These are phyloP conservation scores for Naumovozyma castellii DNA, from an alignment of 805 yeast species.

Conservation along the genomic window DNA sequence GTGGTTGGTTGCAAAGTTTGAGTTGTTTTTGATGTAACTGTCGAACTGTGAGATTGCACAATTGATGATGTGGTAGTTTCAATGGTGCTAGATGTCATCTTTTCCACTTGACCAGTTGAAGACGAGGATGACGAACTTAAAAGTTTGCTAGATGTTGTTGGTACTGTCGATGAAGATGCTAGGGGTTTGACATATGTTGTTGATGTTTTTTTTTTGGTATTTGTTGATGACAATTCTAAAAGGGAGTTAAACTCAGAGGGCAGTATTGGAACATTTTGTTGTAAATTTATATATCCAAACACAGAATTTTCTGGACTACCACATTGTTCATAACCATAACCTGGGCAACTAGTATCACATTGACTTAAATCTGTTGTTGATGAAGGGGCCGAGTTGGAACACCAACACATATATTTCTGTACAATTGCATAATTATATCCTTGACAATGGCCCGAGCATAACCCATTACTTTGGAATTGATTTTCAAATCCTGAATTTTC, in stretches of 20 bases:
- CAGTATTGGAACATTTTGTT: slow-evolving; percentile 1
- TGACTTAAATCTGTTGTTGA: slow-evolving; percentile 9
- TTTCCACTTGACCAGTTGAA: slow-evolving; percentile 2
- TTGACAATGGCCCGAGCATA: slow-evolving; percentile 15
- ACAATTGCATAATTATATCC: slow-evolving; percentile 21
- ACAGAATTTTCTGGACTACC: slow-evolving; percentile 13
- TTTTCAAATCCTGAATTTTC: slow-evolving; percentile 2
- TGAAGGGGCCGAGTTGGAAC: slow-evolving; percentile 15
- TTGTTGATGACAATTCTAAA: slow-evolving; percentile 1
- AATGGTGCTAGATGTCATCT: slow-evolving; percentile 4
- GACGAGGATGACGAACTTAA: slow-evolving; percentile 1
- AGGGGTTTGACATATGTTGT: neutral
- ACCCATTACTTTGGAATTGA: slow-evolving; percentile 5
- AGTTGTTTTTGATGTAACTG: too few relatives aligned
- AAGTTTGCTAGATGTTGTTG: slow-evolving; percentile 1
- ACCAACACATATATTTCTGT: slow-evolving; percentile 23
- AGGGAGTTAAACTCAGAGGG: neutral
- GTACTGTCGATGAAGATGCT: slow-evolving; percentile 1
- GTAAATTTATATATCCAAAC: slow-evolving; percentile 19
- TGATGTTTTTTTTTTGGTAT: slow-evolving; percentile 1
- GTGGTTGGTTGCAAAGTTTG: too few relatives aligned
- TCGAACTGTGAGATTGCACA: neutral
- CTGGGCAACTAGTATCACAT: slow-evolving; percentile 21
- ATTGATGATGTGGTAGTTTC: slow-evolving; percentile 1
- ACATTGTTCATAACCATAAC: slow-evolving; percentile 21